Evolutionary conservation across 2,329 filamentous ascomycete genomes (phyloP), one percentile per base, ranked within the genome.

Genomic region (Teratosphaeria destructans): DNA sequence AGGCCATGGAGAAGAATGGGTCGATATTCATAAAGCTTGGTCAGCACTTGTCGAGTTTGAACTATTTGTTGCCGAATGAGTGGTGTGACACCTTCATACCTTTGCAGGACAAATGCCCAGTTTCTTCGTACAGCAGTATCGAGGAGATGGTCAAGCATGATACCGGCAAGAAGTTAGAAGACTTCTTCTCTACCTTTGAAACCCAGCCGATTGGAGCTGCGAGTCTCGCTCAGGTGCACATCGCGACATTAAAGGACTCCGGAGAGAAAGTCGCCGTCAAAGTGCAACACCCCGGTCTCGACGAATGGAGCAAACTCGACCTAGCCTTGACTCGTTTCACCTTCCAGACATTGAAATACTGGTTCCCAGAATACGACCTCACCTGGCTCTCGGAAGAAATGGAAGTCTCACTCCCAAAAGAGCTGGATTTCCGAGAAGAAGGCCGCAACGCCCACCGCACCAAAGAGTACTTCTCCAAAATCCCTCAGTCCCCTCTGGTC

Each of bases 11-110:
- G 79, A 90, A 89, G 79, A 97, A 96, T 74, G 94, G 95, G 29
- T 95, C 93, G 32, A 96, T 99, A 64, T 99, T 97, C 68, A 97
- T 99, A 73, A 99, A 99, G 76, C 79, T 99, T 47, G 94, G 94
- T 7, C 94, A 99, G 70, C 94, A 99, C 75, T 75, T 99, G 75
- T 96, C 90, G 73, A 93, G 90, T 64, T 89, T 97, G 88, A 95
- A 94, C 70, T 97, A 97, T 73, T 82, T 97, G 10, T 81, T 97
- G 10, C 93, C 93, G 1, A 76, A 82, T 56, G 93, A 97, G 76
- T 97, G 93, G 92, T 96, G 91, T 35, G 87, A 87, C 37, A 97
- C 94, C 0, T 99, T 99, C 72, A 88, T 99, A 65, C 94, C 94
- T 0, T 79, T 99, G 27, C 94, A 99, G 75, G 95, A 99, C 77